Evolutionary conservation across 371 early-diverging fungal species (phyloP), one percentile per base, ranked within the genome.

Genomic region (Actinomucor elegans): DNA sequence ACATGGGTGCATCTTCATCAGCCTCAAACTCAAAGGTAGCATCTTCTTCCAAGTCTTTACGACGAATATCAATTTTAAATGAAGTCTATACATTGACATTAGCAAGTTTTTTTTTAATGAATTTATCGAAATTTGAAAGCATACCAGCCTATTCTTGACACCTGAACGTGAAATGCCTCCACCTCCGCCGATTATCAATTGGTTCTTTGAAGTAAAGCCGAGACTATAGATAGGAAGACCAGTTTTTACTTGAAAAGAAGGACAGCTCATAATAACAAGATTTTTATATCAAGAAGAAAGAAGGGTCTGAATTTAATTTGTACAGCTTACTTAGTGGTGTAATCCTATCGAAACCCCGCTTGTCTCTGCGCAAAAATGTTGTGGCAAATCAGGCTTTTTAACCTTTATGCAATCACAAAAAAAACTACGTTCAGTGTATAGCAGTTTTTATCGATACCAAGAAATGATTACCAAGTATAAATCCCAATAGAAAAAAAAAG

Each of bases 1-100:
- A 83, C 77, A 87, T 89, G 27, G 88, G 88, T 4, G 88, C 87
- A 66, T 90, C 90, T 62, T 89, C 87, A 2, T 75, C 79, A 23
- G 66, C 60, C 35, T 68, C 72, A 40, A 89, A 62, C 2, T 80
- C 75, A 32, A 71, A 75, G 23, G 78, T 72, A 10, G 74, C 77
- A 26, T 73, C 62, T 32, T 62, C 66, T 20, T 75, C 74, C 12
- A 87, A 61, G 37, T 73, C 73, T 56, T 67, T 75, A n/a, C 63
- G 60, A 15, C 75, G 65, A n/a, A 36, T 35, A 42, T 85, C 81
- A 31, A 87, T 64, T 24, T 75, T 71, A 52, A 78, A 84, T 5
- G 80, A 74, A 4, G 65, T 49, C 87, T 88, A 67, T 21, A 26
- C 6, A 7, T 14, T n/a, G 35, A n/a, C n/a, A n/a, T n/a, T n/a